Evolutionary conservation across 305 asterid species (phyloP).

Genomic region (Fraxinus ornus): DNA sequence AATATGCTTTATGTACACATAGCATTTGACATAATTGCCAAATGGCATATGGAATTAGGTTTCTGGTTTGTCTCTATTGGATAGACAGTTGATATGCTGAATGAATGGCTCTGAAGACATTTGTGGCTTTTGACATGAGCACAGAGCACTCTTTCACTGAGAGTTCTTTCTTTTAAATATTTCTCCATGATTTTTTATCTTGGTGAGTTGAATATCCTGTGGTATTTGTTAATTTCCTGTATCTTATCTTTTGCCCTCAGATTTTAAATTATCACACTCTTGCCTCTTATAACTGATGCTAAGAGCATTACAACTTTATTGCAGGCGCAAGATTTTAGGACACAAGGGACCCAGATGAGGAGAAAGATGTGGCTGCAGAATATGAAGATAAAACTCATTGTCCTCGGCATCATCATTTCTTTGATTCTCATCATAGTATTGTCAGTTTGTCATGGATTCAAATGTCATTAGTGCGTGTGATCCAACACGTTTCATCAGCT

Average conservation of each 20-base stretch:
- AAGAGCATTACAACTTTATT: constrained; percentile 4
- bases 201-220: not conserved
- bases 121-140: not conserved
- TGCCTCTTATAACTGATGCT: not conserved
- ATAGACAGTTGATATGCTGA: not conserved
- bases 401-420: constrained; percentile 64
- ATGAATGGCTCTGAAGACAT: not conserved
- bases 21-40: too few relatives aligned
- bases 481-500: constrained; percentile 1
- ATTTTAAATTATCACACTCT: not conserved
- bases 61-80: not conserved
- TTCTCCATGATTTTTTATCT: not conserved
- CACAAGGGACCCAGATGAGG: constrained; percentile 78
- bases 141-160: not conserved
- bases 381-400: constrained; percentile 79
- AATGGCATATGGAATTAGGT: not conserved
- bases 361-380: constrained; percentile 84
- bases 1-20: too few relatives aligned
- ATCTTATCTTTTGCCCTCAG: not conserved
- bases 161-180: not conserved
- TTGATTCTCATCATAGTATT: constrained; percentile 71
- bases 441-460: constrained; percentile 65
- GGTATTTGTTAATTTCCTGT: not conserved
- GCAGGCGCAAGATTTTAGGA: constrained; percentile 85
- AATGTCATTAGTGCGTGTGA: constrained; percentile 37